phyloP scores from a whole-genome alignment of 2,329 filamentous ascomycete genomes.

The Aureobasidium vineae region DNA sequence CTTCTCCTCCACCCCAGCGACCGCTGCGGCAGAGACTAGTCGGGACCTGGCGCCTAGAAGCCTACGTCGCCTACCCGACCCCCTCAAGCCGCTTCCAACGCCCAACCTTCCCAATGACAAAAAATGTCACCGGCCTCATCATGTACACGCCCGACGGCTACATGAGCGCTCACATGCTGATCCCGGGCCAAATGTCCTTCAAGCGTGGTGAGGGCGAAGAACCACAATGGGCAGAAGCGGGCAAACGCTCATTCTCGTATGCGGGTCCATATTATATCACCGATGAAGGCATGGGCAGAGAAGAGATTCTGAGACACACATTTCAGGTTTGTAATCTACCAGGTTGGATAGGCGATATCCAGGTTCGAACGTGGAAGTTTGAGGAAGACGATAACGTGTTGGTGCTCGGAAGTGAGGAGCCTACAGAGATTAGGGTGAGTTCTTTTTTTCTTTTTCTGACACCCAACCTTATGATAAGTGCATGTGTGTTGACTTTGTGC shows the following conservation, averaged over 20 bases:
- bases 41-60: conserved; percentile 42
- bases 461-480: neutral
- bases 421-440: conserved; percentile 41
- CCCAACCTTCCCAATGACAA: conserved; percentile 37
- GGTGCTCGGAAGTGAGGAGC: conserved; percentile 41
- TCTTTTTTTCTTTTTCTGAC: neutral
- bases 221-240: conserved; percentile 42
- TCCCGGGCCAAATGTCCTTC: conserved; percentile 38
- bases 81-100: conserved; percentile 37
- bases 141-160: conserved; percentile 39
- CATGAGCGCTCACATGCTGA: conserved; percentile 38
- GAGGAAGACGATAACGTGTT: conserved; percentile 42
- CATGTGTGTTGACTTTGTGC: neutral
- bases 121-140: conserved; percentile 36
- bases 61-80: conserved; percentile 42
- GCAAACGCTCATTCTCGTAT: conserved; percentile 41
- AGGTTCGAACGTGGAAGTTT: conserved; percentile 40
- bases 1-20: conserved; percentile 34
- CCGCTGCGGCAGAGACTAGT: conserved; percentile 38
- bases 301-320: conserved; percentile 40
- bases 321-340: conserved; percentile 43
- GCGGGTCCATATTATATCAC: conserved; percentile 43
- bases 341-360: conserved; percentile 42
- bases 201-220: conserved; percentile 41
- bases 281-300: conserved; percentile 37